Evolutionary conservation across 208 protist genomes (phyloP), one percentile per base, ranked within the genome.

Genomic region (Lotmaria passim): DNA sequence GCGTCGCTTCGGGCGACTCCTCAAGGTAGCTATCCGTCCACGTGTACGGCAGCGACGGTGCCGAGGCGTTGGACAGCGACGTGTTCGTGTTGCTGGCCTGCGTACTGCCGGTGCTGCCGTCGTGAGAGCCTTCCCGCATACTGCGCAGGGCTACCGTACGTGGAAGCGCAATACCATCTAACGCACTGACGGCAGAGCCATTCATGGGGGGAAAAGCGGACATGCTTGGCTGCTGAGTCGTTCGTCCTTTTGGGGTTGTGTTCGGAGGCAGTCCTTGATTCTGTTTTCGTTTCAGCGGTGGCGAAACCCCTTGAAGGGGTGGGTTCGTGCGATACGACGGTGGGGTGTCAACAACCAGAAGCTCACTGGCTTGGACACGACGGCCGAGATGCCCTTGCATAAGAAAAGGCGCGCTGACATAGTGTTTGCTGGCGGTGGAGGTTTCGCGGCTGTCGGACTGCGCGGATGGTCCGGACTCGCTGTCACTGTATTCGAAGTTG

Each of bases 1-100:
- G 63, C 28, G 53, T 72, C 6, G 61, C 28, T 1, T 68, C 33
- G 0, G 69, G 62, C 1, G 59, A 76, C 38, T 85, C 73, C 14
- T 76, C 69, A 7, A 70, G 23, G 63, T 81, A 85, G 59, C 64
- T 75, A 47, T 80, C 75, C 4, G 34, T 74, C 79, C 79, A 85
- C 28, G 65, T 78, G 63, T 85, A 85, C 8, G 65, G 61, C 7
- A 82, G 57, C 3, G 66, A 74, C 28, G 55, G 44, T 15, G 53
- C 56, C 3, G n/a, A 61, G 11, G 57, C 30, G 33, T 69, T 60
- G 10, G 56, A 51, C 5, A 64, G 39, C 2, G 31, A 36, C 1
- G 55, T 31, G 26, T 34, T 28, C 7, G 19, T 58, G 30, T 55
- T 43, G 41, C 19, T 69, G 6, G 59, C 36, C 38, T 8, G 4